Conservation (phyloP, 177 flowering plant genomes). For the Vitis hybrid region DNA sequence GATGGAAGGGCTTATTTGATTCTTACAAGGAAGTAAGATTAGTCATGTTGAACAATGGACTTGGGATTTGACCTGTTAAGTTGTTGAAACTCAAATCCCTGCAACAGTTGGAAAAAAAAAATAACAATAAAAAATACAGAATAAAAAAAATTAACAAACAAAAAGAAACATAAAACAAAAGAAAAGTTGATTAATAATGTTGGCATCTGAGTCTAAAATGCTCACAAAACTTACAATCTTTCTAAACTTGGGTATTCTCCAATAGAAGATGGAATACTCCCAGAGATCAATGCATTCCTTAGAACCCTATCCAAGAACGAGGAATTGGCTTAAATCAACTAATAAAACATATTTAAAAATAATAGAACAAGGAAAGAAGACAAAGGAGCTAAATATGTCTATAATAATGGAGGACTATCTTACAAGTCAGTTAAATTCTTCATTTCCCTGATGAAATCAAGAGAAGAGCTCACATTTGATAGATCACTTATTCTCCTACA, state of each 20-base stretch:
- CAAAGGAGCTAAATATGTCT: neutral
- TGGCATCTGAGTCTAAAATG: neutral
- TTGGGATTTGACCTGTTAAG: constrained; percentile 1
- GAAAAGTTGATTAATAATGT: neutral
- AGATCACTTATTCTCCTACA: constrained; percentile 9
- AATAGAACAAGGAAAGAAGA: neutral
- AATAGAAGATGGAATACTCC: constrained; percentile 6
- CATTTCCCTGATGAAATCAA: constrained; percentile 11
- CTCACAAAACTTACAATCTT: constrained; percentile 2
- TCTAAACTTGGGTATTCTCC: neutral
- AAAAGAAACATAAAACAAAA: neutral
- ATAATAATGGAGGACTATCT: neutral
- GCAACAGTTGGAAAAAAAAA: no score
- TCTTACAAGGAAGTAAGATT: constrained; percentile 10
- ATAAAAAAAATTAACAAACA: constrained; percentile 7
- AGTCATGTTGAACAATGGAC: constrained; percentile 5
- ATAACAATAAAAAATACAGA: neutral
- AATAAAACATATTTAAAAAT: neutral
- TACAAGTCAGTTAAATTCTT: constrained; percentile 7
- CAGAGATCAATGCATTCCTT: constrained; percentile 6
- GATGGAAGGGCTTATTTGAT: neutral
- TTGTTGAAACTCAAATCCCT: no score
- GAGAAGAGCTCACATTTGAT: constrained; percentile 6
- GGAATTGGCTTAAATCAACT: neutral
- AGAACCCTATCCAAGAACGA: neutral